Evolutionary conservation across 192 early-diverging fungal genomes (phyloP).

Genomic region (Entomortierella chlamydospora): DNA sequence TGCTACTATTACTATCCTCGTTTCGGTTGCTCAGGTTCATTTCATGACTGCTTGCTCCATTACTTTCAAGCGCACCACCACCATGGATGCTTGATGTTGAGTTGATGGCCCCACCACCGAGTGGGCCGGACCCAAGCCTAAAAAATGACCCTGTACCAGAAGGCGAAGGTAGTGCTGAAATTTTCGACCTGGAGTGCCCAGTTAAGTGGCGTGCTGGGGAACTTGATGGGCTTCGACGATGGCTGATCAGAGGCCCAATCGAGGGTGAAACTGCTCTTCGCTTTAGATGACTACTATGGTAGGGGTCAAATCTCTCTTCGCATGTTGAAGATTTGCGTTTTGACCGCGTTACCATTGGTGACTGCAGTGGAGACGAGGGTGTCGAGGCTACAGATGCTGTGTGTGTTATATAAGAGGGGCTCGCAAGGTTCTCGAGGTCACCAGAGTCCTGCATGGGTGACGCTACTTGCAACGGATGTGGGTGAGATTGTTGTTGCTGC

Average conservation of each 20-base stretch:
- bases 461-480: slow-evolving; percentile 26
- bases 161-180: slow-evolving; percentile 29
- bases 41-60: background rate
- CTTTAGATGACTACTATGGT: slow-evolving; percentile 43
- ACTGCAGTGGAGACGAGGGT: slow-evolving; percentile 29
- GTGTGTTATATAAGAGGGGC: slow-evolving; percentile 8
- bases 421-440: background rate
- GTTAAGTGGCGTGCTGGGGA: slow-evolving; percentile 43
- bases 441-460: slow-evolving; percentile 9
- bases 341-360: slow-evolving; percentile 17
- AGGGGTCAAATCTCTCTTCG: slow-evolving; percentile 49
- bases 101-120: background rate
- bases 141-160: slow-evolving; percentile 38
- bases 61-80: background rate
- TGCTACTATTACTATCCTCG: background rate
- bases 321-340: slow-evolving; percentile 54
- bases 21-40: background rate
- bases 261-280: slow-evolving; percentile 51
- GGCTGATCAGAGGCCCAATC: slow-evolving; percentile 35
- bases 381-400: slow-evolving; percentile 10
- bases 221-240: slow-evolving; percentile 39
- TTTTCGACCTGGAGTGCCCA: slow-evolving; percentile 37
- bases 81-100: background rate
- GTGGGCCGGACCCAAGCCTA: background rate
- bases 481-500: slow-evolving; percentile 25